phyloP scores from a whole-genome alignment of 2,329 filamentous ascomycete genomes.

The Incumbomyces delicatus region DNA sequence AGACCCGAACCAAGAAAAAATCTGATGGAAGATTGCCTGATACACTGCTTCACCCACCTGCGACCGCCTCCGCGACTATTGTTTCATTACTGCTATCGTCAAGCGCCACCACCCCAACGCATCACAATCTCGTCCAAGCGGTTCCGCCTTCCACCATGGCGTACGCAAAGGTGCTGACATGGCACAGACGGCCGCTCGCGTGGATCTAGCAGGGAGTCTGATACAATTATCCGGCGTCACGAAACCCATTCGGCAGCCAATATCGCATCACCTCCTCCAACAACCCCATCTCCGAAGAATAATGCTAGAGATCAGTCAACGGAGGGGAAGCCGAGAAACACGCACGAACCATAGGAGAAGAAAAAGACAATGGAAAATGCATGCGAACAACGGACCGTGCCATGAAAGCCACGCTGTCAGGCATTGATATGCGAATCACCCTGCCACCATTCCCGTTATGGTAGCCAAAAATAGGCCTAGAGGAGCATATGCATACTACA shows the following conservation, averaged over 20 bases:
- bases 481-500: no score
- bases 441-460: no score
- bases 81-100: no score
- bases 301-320: background rate
- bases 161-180: background rate
- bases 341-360: no score
- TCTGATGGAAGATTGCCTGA: conserved; percentile 2
- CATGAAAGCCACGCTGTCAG: no score
- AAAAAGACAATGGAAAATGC: no score
- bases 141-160: no score
- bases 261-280: background rate
- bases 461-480: no score
- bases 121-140: background rate
- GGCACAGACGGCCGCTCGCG: background rate
- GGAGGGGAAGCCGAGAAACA: no score
- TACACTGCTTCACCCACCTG: background rate
- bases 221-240: background rate
- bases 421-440: no score
- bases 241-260: background rate
- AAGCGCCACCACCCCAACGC: background rate
- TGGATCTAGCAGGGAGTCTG: background rate
- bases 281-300: background rate
- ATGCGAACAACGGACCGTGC: no score
- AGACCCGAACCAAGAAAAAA: conserved; percentile 11
- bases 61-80: background rate